Conservation (phyloP, 2,329 filamentous ascomycete genomes). For the Calonectria leucothoes region DNA sequence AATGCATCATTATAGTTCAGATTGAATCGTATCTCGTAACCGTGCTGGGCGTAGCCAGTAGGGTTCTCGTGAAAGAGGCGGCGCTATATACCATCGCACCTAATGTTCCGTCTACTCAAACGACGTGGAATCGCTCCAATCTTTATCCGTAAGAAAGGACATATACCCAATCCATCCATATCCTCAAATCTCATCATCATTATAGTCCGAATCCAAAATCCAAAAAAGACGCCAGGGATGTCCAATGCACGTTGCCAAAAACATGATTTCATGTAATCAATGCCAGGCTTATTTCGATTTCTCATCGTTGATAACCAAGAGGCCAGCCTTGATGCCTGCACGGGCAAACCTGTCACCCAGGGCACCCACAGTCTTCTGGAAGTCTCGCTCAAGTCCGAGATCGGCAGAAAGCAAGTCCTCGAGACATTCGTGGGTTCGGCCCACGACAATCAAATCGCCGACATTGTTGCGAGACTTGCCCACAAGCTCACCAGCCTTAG, state of each 20-base stretch:
- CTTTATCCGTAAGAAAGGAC: background rate
- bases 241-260: background rate
- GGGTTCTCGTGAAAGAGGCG: background rate
- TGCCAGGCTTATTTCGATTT: slow-evolving; percentile 8
- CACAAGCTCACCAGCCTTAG: slow-evolving; percentile 32
- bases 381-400: slow-evolving; percentile 40
- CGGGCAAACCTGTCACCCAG: slow-evolving; percentile 40
- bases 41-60: background rate
- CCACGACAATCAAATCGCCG: slow-evolving; percentile 42
- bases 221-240: background rate
- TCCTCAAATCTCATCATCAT: background rate
- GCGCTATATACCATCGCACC: background rate
- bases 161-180: background rate
- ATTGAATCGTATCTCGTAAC: slow-evolving; percentile 13
- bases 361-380: slow-evolving; percentile 41
- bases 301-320: slow-evolving; percentile 42
- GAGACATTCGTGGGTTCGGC: slow-evolving; percentile 34
- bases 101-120: background rate
- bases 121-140: background rate
- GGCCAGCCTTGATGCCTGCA: slow-evolving; percentile 42
- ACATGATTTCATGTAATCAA: background rate
- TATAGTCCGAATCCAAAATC: background rate
- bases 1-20: background rate
- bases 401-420: slow-evolving; percentile 30
- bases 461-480: slow-evolving; percentile 39